These are phyloP conservation scores for Clitopilus passeckerianus DNA, from an alignment of 768 basidiomycete species.

Conservation along the genomic window DNA sequence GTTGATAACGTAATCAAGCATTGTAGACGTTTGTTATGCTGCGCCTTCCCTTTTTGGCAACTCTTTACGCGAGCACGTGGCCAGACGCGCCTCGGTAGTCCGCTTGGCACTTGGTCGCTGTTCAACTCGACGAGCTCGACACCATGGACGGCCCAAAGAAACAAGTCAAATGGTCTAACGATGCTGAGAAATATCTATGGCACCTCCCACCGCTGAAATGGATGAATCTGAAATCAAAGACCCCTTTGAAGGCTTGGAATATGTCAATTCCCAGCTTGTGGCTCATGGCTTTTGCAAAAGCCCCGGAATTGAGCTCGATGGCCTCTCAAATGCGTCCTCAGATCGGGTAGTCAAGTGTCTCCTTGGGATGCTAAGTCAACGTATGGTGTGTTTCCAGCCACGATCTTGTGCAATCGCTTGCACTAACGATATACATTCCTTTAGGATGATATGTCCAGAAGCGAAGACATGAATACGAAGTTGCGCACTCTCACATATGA, in stretches of 20 bases:
- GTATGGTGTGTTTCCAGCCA: conserved; percentile 53
- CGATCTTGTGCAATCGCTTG: background rate
- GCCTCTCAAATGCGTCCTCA: conserved; percentile 47
- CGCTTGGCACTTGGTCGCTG: background rate
- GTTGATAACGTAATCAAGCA: conserved; percentile 10
- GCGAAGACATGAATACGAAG: conserved; percentile 72
- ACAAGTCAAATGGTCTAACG: background rate
- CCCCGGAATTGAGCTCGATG: conserved; percentile 67
- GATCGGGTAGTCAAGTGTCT: conserved; percentile 68
- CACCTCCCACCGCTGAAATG: background rate
- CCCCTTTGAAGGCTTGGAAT: conserved; percentile 62
- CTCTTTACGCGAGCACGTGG: conserved; percentile 18
- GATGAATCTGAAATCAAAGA: background rate
- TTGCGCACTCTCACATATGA: conserved; percentile 77
- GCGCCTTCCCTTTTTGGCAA: background rate
- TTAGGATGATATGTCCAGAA: conserved; percentile 70
- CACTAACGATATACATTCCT: background rate
- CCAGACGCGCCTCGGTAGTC: conserved; percentile 10
- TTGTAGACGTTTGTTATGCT: background rate
- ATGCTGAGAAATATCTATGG: background rate
- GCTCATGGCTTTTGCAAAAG: conserved; percentile 71
- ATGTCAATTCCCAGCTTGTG: conserved; percentile 76
- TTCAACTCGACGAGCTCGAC: conserved; percentile 1
- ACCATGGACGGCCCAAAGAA: background rate
- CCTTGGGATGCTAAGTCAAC: conserved; percentile 69